These are phyloP conservation scores for Bondarzewia mesenterica DNA, from an alignment of 1,284 basidiomycete species.

Conservation along the genomic window DNA sequence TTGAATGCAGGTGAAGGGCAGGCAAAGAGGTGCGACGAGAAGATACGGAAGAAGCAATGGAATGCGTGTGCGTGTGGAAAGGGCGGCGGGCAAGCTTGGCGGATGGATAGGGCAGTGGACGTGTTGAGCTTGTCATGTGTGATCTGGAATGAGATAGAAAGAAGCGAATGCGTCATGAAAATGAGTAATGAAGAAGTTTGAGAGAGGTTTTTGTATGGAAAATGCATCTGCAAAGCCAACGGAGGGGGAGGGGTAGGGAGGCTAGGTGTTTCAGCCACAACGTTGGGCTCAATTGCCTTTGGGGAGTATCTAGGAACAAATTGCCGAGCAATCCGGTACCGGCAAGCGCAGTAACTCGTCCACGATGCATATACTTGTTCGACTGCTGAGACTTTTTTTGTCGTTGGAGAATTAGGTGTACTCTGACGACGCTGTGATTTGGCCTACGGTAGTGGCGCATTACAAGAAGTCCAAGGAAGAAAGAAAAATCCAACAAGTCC, in stretches of 20 bases:
- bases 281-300: not conserved
- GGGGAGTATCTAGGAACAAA: not conserved
- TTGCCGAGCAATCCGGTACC: conserved; percentile 1
- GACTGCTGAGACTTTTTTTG: not conserved
- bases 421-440: not conserved
- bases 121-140: conserved; percentile 8
- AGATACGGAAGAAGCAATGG: conserved; percentile 9
- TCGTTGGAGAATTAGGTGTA: not conserved
- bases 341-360: not conserved
- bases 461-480: too few species aligned
- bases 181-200: not conserved
- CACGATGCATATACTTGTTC: not conserved
- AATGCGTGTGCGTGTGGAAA: conserved; percentile 11
- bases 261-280: conserved; percentile 5
- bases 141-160: conserved; percentile 5
- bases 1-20: conserved; percentile 18
- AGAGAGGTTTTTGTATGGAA: not conserved
- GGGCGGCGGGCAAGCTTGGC: conserved; percentile 14
- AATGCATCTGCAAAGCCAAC: too few species aligned
- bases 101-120: conserved; percentile 13
- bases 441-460: not conserved
- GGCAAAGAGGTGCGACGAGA: conserved; percentile 15
- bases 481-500: too few species aligned
- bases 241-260: too few species aligned
- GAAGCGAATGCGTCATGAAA: conserved; percentile 1